Base-by-base conservation (phyloP, 73 alveolate genomes). In the Breviolum minutum region DNA sequence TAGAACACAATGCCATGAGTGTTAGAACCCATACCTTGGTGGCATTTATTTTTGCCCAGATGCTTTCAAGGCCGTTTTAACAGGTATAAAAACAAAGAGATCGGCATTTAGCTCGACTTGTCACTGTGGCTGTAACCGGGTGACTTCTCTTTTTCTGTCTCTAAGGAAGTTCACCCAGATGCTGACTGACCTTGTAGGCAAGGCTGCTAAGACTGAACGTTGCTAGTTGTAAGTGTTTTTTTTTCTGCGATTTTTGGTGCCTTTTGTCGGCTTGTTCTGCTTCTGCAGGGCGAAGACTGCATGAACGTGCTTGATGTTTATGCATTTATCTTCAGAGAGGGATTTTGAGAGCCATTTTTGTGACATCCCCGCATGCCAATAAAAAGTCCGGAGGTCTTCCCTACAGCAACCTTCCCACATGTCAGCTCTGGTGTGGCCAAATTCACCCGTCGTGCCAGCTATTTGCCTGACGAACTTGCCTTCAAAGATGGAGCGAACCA, bases 381-480 rank as follows among this genome's bases (percentile, higher is more conserved):
- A 16, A 16, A 16, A 16, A 69, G 26, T 24, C 26, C 4, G 19
- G 79, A 69, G 79, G 27, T 24, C 79, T 69, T 16, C 79, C 27
- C 26, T 4, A 16, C 79, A n/a, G n/a, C n/a, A 16, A 69, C 19
- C 27, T 16, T 19, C 26, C 4, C 79, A 16, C 27, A 16, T 16
- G 27, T 69, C 79, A 19, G 79, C 19, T 69, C 4, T 16, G 79
- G 4, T 69, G 27, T 16, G 4, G 26, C 26, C 26, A 24, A 16
- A 24, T 19, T 16, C 26, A 19, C 79, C 54, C 3, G 54, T 40
- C 54, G 54, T 16, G 91, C 95, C 95, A 87, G 96, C 96, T 27
- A 99, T 99, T 99, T 99, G 99, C 97, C 99, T 99, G 24, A 99
- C 99, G 70, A 99, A 99, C 82, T 79, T 99, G 94, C 95, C 94